Evolutionary conservation across 2,329 filamentous ascomycete genomes (phyloP).

Genomic region (Colletotrichum gigasporum): DNA sequence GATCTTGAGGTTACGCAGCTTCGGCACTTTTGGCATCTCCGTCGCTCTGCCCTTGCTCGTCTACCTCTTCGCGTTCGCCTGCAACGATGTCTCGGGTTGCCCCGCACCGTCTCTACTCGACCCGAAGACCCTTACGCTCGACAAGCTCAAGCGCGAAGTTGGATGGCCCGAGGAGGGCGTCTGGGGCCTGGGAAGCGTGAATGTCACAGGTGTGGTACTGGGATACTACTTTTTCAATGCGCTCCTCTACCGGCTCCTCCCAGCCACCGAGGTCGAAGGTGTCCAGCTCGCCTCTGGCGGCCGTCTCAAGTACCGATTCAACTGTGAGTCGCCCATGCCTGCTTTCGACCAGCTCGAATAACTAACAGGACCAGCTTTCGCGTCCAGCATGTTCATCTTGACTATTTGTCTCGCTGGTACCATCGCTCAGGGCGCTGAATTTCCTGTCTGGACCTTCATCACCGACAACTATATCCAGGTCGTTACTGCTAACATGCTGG

Average conservation of each 20-base stretch:
- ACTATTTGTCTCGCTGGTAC: conserved; percentile 79
- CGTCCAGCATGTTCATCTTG: conserved; percentile 78
- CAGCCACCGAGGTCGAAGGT: conserved; percentile 77
- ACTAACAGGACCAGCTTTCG: conserved; percentile 67
- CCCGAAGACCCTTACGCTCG: conserved; percentile 75
- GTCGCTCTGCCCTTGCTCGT: conserved; percentile 82
- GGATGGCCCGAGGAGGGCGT: conserved; percentile 82
- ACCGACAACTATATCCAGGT: conserved; percentile 90
- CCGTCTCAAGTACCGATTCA: conserved; percentile 83
- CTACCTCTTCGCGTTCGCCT: conserved; percentile 83
- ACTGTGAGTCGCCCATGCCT: conserved; percentile 58
- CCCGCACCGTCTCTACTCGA: conserved; percentile 83
- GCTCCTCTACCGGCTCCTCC: conserved; percentile 79
- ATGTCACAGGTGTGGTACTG: conserved; percentile 75
- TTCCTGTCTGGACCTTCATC: conserved; percentile 91
- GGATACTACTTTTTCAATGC: conserved; percentile 83
- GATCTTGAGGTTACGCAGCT: conserved; percentile 44
- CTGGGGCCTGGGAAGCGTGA: conserved; percentile 73
- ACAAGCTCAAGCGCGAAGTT: conserved; percentile 79
- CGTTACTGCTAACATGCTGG: conserved; percentile 82
- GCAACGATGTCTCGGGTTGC: conserved; percentile 93
- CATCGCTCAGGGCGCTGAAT: conserved; percentile 78
- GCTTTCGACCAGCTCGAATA: neutral
- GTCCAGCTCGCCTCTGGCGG: conserved; percentile 76
- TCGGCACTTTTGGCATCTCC: conserved; percentile 80